These are phyloP conservation scores for Blastocystis sp. DNA, from an alignment of 352 stramenopile species.

Conservation along the genomic window DNA sequence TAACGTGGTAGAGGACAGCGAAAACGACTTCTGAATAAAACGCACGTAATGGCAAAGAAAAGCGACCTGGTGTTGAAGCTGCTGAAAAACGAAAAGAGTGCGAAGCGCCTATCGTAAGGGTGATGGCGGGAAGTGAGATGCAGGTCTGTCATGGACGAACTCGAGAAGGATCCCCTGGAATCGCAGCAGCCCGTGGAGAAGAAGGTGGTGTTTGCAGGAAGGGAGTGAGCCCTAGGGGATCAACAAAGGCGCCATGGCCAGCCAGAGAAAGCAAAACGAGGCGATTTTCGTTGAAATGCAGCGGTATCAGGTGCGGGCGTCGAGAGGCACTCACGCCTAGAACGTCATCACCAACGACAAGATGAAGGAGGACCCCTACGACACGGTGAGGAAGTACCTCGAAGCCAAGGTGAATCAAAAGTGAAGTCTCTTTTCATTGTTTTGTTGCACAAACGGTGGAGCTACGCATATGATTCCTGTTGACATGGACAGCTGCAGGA, in stretches of 20 bases:
- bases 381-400: constrained; percentile 50
- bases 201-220: background rate
- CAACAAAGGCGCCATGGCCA: background rate
- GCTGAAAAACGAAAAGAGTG: background rate
- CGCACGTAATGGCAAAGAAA: constrained; percentile 57
- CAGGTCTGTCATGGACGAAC: background rate
- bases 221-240: background rate
- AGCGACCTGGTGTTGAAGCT: background rate
- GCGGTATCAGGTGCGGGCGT: constrained; percentile 19
- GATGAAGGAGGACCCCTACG: constrained; percentile 52
- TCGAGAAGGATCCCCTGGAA: background rate
- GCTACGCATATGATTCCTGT: background rate
- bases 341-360: constrained; percentile 23
- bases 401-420: background rate
- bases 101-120: constrained; percentile 1
- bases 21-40: constrained; percentile 54
- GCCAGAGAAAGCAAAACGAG: constrained; percentile 49
- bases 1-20: constrained; percentile 46
- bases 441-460: background rate
- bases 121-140: background rate
- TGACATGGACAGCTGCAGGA: background rate
- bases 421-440: constrained; percentile 18
- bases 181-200: background rate
- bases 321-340: background rate
- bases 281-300: constrained; percentile 55